A percentile compares a stretch with the other conserved stretches of the same genome.
phyloP scores from a whole-genome alignment of 768 basidiomycete species.

The Gelatoporia subvermispora region DNA sequence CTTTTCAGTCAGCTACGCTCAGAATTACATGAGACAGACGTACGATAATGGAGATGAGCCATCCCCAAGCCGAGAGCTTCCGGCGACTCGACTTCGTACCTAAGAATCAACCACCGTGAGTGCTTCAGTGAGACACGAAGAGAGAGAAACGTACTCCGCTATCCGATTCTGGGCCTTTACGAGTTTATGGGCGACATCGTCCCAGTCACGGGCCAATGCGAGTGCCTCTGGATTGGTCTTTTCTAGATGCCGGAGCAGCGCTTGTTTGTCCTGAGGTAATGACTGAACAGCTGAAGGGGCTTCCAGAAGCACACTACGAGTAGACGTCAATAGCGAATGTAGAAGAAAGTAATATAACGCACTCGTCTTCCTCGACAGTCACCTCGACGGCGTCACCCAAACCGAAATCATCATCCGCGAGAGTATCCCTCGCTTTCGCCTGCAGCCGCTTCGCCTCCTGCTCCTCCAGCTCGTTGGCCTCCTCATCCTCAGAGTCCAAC shows the following conservation, averaged over 20 bases:
- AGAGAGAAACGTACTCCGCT: constrained; percentile 38
- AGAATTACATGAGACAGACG: constrained; percentile 28
- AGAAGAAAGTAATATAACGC: constrained; percentile 1
- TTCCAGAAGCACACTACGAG: constrained; percentile 35
- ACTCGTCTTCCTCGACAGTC: constrained; percentile 26
- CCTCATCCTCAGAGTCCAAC: constrained; percentile 83
- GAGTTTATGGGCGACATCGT: constrained; percentile 56
- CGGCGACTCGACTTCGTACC: constrained; percentile 42
- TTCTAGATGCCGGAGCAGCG: constrained; percentile 62
- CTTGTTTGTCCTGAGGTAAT: constrained; percentile 52
- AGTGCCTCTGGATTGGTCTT: constrained; percentile 74
- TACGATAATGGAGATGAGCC: constrained; percentile 85
- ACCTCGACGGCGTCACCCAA: constrained; percentile 54
- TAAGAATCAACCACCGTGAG: constrained; percentile 22
- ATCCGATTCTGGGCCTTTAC: constrained; percentile 49
- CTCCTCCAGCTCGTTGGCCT: constrained; percentile 83
- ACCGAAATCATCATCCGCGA: constrained; percentile 82
- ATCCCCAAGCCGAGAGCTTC: constrained; percentile 63
- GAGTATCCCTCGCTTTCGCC: constrained; percentile 60
- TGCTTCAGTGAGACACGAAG: not conserved
- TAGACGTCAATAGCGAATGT: not conserved
- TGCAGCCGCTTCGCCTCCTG: constrained; percentile 82
- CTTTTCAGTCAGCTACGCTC: not conserved
- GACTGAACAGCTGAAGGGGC: constrained; percentile 29
- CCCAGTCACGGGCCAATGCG: constrained; percentile 82